These are phyloP conservation scores for Barbatosphaeria neglecta DNA, from an alignment of 495 filamentous ascomycete species.

Conservation along the genomic window DNA sequence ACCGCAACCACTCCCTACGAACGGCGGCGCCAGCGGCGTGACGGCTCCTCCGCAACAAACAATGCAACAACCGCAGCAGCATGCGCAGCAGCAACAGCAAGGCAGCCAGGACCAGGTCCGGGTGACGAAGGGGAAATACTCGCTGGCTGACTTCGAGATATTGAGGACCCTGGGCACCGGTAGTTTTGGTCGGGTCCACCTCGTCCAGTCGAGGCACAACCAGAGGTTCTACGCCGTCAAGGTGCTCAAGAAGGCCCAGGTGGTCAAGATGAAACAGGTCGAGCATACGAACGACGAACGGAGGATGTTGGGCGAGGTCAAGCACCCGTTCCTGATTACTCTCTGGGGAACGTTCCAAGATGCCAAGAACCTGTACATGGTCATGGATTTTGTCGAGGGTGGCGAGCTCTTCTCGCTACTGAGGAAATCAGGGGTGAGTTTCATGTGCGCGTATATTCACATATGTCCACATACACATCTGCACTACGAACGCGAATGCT, in stretches of 20 bases:
- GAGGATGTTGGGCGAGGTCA: slow-evolving; percentile 85
- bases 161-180: slow-evolving; percentile 89
- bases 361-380: slow-evolving; percentile 93
- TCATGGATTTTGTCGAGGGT: slow-evolving; percentile 99
- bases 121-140: slow-evolving; percentile 95
- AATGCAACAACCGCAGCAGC: slow-evolving; percentile 13
- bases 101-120: slow-evolving; percentile 28
- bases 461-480: too few relatives aligned
- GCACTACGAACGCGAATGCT: neutral
- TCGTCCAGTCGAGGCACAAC: slow-evolving; percentile 95
- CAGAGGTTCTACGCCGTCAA: slow-evolving; percentile 96
- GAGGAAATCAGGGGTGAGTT: slow-evolving; percentile 86
- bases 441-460: too few relatives aligned
- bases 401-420: slow-evolving; percentile 93
- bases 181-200: slow-evolving; percentile 90
- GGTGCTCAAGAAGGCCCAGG: slow-evolving; percentile 94
- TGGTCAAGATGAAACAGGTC: slow-evolving; percentile 99
- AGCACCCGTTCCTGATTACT: slow-evolving; percentile 94
- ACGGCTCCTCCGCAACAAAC: slow-evolving; percentile 9
- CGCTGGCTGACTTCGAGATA: slow-evolving; percentile 75
- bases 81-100: slow-evolving; percentile 8
- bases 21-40: slow-evolving; percentile 14
- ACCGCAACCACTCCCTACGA: slow-evolving; percentile 7
- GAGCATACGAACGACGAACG: slow-evolving; percentile 98
- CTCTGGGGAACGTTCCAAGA: slow-evolving; percentile 98